A percentile compares a stretch with the other conserved stretches of the same genome.
Evolutionary conservation across 2,329 filamentous ascomycete species (phyloP).

Genomic region (Fusarium sp.): DNA sequence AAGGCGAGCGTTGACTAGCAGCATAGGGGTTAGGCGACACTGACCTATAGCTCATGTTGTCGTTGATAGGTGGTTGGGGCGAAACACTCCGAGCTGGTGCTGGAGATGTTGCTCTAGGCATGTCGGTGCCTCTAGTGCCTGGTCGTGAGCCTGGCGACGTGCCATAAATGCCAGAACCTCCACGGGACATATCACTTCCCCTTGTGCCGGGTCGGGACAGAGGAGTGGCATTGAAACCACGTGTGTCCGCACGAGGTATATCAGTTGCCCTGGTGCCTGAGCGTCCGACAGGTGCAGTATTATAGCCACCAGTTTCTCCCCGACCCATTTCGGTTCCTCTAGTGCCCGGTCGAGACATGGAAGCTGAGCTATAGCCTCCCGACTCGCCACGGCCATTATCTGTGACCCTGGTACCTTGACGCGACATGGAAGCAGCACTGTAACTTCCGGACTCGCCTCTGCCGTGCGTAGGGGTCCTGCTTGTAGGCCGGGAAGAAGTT

Average conservation of each 20-base stretch:
- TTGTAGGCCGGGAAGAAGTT: slow-evolving; percentile 31
- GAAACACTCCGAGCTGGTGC: slow-evolving; percentile 74
- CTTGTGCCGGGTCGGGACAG: slow-evolving; percentile 58
- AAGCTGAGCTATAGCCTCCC: slow-evolving; percentile 42
- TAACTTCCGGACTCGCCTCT: slow-evolving; percentile 42
- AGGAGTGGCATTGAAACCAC: slow-evolving; percentile 51
- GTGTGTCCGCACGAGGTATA: slow-evolving; percentile 40
- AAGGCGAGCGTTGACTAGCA: slow-evolving; percentile 54
- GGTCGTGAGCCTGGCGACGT: slow-evolving; percentile 65
- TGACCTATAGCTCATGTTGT: slow-evolving; percentile 60
- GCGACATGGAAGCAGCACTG: slow-evolving; percentile 59
- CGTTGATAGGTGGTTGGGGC: slow-evolving; percentile 70
- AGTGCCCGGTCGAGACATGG: slow-evolving; percentile 45
- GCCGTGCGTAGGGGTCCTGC: slow-evolving; percentile 29
- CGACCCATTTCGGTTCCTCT: slow-evolving; percentile 42
- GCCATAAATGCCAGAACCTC: slow-evolving; percentile 49
- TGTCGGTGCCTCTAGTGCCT: slow-evolving; percentile 69
- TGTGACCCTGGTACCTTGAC: slow-evolving; percentile 35
- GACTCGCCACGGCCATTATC: slow-evolving; percentile 49
- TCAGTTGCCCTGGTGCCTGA: slow-evolving; percentile 46
- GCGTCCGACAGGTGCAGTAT: slow-evolving; percentile 39
- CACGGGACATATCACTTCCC: slow-evolving; percentile 54
- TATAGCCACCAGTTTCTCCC: slow-evolving; percentile 49
- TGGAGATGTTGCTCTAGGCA: slow-evolving; percentile 75
- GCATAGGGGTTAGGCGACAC: slow-evolving; percentile 75